These are phyloP conservation scores for Neonectria sp. DNA, from an alignment of 2,329 filamentous ascomycete genomes.

Conservation along the genomic window DNA sequence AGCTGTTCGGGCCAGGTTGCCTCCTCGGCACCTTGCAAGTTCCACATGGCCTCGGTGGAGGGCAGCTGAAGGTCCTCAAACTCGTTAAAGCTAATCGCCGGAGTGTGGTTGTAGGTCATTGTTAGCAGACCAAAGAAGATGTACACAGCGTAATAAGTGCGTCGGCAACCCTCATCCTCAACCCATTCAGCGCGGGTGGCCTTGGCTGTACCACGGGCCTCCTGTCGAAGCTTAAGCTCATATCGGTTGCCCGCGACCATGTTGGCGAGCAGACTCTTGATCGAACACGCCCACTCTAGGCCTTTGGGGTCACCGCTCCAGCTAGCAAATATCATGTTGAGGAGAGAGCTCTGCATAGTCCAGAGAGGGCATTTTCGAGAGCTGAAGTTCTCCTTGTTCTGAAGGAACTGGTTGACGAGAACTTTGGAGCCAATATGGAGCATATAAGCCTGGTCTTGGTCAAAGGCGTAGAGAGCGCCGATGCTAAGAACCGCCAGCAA, in stretches of 20 bases:
- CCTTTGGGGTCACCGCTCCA: slow-evolving; percentile 99
- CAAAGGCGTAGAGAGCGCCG: slow-evolving; percentile 95
- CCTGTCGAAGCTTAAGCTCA: slow-evolving; percentile 92
- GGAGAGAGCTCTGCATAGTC: slow-evolving; percentile 96
- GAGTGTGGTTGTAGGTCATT: slow-evolving; percentile 97
- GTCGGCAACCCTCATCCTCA: slow-evolving; percentile 94
- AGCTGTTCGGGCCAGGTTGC: slow-evolving; percentile 87
- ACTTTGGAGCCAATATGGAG: slow-evolving; percentile 98
- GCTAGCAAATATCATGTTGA: slow-evolving; percentile 99
- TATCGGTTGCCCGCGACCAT: slow-evolving; percentile 99
- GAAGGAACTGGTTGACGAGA: slow-evolving; percentile 94
- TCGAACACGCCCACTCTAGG: slow-evolving; percentile 98
- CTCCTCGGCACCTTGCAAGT: slow-evolving; percentile 84
- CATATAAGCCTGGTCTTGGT: slow-evolving; percentile 97
- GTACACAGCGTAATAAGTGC: slow-evolving; percentile 98
- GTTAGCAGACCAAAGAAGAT: slow-evolving; percentile 98
- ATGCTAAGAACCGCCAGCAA: slow-evolving; percentile 94
- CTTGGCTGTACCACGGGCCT: slow-evolving; percentile 82
- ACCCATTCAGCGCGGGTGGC: slow-evolving; percentile 94
- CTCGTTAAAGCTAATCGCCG: slow-evolving; percentile 98
- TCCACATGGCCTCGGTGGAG: slow-evolving; percentile 95
- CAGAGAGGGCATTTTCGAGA: slow-evolving; percentile 97
- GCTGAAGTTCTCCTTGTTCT: slow-evolving; percentile 99
- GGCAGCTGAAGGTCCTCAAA: slow-evolving; percentile 94
- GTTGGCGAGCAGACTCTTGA: slow-evolving; percentile 97